Conservation (phyloP, 2,329 filamentous ascomycete genomes). For the Berkeleyomyces rouxiae region DNA sequence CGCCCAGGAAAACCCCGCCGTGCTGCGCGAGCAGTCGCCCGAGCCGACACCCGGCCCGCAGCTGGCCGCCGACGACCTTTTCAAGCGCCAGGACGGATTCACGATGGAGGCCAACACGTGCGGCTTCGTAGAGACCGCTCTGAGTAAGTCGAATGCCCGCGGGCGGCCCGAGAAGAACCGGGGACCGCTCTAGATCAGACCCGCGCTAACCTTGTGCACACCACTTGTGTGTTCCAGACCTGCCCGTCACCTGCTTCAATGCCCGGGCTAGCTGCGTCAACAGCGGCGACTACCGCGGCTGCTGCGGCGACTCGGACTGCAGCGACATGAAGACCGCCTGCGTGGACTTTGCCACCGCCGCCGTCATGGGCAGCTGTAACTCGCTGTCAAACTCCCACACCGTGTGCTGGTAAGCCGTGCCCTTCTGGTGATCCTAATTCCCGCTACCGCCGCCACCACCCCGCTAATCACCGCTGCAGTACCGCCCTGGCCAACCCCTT, state of each 20-base stretch:
- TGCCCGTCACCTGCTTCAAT: constrained; percentile 11
- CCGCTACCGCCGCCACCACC: not conserved
- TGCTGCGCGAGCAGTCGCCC: constrained; percentile 18
- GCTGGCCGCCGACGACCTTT: constrained; percentile 19
- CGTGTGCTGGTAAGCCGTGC: constrained; percentile 21
- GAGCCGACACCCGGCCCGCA: constrained; percentile 20
- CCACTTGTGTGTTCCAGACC: not conserved
- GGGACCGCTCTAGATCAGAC: too few species aligned
- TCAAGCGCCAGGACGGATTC: constrained; percentile 19
- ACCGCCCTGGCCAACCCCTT: constrained; percentile 10
- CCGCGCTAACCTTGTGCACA: not conserved
- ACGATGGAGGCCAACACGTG: constrained; percentile 20
- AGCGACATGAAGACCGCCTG: constrained; percentile 21
- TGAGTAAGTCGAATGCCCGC: constrained; percentile 18
- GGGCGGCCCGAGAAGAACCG: not conserved
- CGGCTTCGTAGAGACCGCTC: constrained; percentile 18
- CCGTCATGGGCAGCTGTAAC: constrained; percentile 17
- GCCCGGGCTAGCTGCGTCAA: constrained; percentile 20
- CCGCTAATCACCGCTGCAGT: constrained; percentile 9
- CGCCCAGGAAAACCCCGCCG: not conserved
- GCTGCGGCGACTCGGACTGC: constrained; percentile 20
- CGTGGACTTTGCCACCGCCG: constrained; percentile 18
- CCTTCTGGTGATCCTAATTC: constrained; percentile 4
- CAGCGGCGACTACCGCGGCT: constrained; percentile 19
- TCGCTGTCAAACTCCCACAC: constrained; percentile 20